phyloP scores from a whole-genome alignment of 768 basidiomycete species.

The Tephrocybe sp. region DNA sequence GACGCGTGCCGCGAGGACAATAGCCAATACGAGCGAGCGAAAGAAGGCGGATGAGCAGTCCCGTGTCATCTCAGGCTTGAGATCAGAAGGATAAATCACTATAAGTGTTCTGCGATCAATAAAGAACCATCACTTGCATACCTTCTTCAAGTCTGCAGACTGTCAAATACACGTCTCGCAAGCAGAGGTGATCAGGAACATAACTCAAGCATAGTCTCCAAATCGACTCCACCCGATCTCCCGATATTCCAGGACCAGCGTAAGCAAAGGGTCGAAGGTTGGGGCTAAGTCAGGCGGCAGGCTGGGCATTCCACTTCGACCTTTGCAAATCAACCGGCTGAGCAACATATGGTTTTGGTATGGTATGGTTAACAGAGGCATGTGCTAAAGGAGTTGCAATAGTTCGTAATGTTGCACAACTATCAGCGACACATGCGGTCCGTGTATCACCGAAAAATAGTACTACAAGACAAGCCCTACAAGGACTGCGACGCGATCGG shows the following conservation, averaged over 20 bases:
- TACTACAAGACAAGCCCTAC: neutral
- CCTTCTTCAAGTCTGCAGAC: constrained; percentile 12
- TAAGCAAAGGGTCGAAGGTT: neutral
- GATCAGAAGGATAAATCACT: constrained; percentile 17
- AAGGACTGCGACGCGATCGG: constrained; percentile 11
- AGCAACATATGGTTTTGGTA: too few species aligned
- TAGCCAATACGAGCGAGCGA: constrained; percentile 17
- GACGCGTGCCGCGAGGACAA: constrained; percentile 24
- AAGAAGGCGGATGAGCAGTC: constrained; percentile 18
- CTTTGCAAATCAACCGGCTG: too few species aligned
- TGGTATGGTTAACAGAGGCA: too few species aligned
- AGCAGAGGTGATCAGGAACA: constrained; percentile 20
- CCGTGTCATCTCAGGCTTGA: constrained; percentile 16
- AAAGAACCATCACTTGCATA: constrained; percentile 11
- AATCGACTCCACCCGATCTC: neutral
- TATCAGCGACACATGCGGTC: neutral
- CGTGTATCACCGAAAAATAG: neutral
- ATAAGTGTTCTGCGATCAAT: constrained; percentile 16
- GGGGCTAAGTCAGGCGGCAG: too few species aligned
- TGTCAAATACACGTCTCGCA: constrained; percentile 2
- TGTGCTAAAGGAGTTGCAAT: too few species aligned
- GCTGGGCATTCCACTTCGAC: too few species aligned
- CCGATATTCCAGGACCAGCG: constrained; percentile 7
- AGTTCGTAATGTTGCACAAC: too few species aligned
- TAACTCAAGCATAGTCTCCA: neutral